phyloP scores from a whole-genome alignment of 2,329 filamentous ascomycete species.

The Cercospora zeae-maydis region DNA sequence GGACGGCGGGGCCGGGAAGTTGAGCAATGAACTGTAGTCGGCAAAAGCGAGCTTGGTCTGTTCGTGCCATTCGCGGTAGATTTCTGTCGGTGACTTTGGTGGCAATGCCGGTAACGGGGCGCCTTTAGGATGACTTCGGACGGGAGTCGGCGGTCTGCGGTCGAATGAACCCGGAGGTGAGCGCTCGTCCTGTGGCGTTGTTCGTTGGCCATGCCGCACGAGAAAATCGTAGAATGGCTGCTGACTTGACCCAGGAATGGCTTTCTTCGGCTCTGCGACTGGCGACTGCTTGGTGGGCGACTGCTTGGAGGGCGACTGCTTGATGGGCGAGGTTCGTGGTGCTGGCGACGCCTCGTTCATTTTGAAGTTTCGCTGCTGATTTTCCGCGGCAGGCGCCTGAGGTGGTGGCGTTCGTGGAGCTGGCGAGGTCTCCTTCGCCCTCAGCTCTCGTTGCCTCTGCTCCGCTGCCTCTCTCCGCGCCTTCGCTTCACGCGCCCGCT shows the following conservation, averaged over 20 bases:
- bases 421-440: background rate
- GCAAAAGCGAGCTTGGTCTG: conserved; percentile 8
- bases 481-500: background rate
- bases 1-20: conserved; percentile 10
- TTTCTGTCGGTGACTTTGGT: background rate
- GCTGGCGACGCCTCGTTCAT: background rate
- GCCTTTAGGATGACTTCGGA: background rate
- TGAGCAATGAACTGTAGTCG: conserved; percentile 5
- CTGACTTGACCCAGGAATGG: background rate
- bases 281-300: background rate
- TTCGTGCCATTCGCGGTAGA: conserved; percentile 12
- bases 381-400: background rate
- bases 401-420: background rate
- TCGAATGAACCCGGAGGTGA: background rate
- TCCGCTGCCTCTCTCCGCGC: background rate
- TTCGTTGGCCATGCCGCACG: background rate
- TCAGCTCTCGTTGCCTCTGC: background rate
- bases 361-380: background rate
- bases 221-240: background rate
- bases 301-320: too few species aligned
- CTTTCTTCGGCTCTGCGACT: background rate
- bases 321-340: background rate
- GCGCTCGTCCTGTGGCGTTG: background rate
- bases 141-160: background rate
- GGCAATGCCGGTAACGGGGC: background rate